Evolutionary conservation across 2,329 filamentous ascomycete species (phyloP).

Genomic region (Cercospora berteroae): DNA sequence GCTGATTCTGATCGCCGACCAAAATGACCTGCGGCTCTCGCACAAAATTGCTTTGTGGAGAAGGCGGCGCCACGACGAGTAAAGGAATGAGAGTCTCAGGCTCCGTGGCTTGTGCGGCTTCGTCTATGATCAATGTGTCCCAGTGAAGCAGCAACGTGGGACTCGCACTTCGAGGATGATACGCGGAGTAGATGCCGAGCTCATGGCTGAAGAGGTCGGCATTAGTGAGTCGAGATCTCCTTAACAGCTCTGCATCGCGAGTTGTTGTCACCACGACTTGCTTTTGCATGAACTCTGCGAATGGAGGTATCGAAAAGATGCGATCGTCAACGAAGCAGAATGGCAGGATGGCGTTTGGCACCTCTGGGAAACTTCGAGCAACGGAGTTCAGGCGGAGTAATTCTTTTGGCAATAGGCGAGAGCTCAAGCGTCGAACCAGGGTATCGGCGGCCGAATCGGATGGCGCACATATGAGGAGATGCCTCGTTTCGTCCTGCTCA

Average conservation of each 20-base stretch:
- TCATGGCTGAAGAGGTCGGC: slow-evolving; percentile 28
- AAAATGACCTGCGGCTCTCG: slow-evolving; percentile 22
- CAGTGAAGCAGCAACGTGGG: slow-evolving; percentile 24
- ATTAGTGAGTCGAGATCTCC: slow-evolving; percentile 28
- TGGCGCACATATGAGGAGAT: slow-evolving; percentile 30
- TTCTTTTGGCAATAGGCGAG: slow-evolving; percentile 22
- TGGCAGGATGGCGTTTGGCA: slow-evolving; percentile 27
- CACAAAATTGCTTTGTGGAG: not conserved
- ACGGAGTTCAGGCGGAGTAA: slow-evolving; percentile 28
- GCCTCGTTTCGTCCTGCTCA: slow-evolving; percentile 5
- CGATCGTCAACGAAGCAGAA: slow-evolving; percentile 29
- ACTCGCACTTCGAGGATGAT: slow-evolving; percentile 20
- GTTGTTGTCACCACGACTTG: slow-evolving; percentile 28
- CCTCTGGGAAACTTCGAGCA: slow-evolving; percentile 30
- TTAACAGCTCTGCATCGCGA: slow-evolving; percentile 27
- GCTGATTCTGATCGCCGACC: slow-evolving; percentile 32
- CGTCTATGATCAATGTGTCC: slow-evolving; percentile 30
- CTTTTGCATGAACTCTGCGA: slow-evolving; percentile 26
- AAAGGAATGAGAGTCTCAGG: slow-evolving; percentile 28
- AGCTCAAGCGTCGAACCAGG: slow-evolving; percentile 24
- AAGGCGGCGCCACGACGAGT: slow-evolving; percentile 27
- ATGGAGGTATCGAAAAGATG: slow-evolving; percentile 28
- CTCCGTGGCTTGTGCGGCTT: slow-evolving; percentile 32
- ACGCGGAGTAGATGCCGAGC: slow-evolving; percentile 9
- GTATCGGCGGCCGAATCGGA: slow-evolving; percentile 33